Conservation (phyloP, 345 rosid genomes). For the Erucastrum elatum region DNA sequence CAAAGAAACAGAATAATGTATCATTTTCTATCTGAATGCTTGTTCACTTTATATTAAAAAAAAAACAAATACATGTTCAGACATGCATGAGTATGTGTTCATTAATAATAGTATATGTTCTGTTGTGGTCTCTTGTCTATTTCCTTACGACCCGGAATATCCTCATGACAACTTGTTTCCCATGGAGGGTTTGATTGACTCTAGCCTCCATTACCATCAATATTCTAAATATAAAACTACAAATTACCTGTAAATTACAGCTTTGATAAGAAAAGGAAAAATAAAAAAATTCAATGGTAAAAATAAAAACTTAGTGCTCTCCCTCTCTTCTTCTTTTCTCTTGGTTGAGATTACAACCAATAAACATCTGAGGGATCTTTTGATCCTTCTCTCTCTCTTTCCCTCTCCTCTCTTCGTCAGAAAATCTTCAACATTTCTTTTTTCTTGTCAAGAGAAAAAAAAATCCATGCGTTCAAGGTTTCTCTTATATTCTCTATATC, state of each 20-base stretch:
- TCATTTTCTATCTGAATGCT: conserved; percentile 13
- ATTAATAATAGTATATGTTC: not conserved
- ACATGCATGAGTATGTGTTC: not conserved
- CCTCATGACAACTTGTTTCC: conserved; percentile 36
- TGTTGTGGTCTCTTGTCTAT: conserved; percentile 21
- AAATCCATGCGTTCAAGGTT: conserved; percentile 35
- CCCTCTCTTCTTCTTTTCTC: conserved; percentile 42
- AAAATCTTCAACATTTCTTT: conserved; percentile 16
- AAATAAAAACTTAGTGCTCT: conserved; percentile 40
- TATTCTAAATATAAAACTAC: conserved; percentile 24
- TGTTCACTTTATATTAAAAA: conserved; percentile 2
- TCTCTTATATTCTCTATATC: not conserved
- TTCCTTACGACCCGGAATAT: conserved; percentile 31
- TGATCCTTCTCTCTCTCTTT: conserved; percentile 15
- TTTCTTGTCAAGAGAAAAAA: conserved; percentile 23
- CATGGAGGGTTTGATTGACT: conserved; percentile 31
- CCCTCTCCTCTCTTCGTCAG: conserved; percentile 17
- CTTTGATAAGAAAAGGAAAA: not conserved
- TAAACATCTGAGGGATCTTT: conserved; percentile 19
- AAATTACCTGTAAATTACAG: conserved; percentile 29
- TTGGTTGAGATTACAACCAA: conserved; percentile 34
- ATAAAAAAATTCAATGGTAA: not conserved
- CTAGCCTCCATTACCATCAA: conserved; percentile 40
- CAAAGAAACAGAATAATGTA: conserved; percentile 31
- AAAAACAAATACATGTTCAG: not conserved